Conservation (phyloP, 192 early-diverging fungal genomes). For the Coemansia sp. region DNA sequence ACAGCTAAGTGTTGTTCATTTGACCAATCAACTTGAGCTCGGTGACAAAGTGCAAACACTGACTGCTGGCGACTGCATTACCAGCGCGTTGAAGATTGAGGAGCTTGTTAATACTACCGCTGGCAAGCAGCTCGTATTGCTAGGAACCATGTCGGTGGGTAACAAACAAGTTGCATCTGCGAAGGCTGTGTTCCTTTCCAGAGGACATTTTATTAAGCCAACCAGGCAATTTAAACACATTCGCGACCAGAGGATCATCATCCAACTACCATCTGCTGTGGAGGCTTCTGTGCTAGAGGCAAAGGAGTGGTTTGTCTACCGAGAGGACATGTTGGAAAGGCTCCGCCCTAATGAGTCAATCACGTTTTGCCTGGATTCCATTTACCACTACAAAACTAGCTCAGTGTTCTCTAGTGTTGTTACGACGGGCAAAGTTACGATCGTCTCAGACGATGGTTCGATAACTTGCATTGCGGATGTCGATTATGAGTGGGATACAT, state of each 20-base stretch:
- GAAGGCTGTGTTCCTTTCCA: conserved; percentile 74
- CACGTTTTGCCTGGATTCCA: conserved; percentile 79
- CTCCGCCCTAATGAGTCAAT: conserved; percentile 58
- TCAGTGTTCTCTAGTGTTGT: conserved; percentile 63
- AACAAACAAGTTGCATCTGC: conserved; percentile 62
- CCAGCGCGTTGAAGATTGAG: conserved; percentile 66
- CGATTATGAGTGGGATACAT: conserved; percentile 62
- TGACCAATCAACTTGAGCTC: conserved; percentile 78
- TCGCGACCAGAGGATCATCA: conserved; percentile 62
- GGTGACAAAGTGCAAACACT: conserved; percentile 61
- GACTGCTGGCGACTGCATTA: conserved; percentile 68
- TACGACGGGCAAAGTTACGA: conserved; percentile 64
- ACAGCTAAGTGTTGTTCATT: conserved; percentile 80
- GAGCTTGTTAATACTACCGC: conserved; percentile 74
- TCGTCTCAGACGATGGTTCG: conserved; percentile 57
- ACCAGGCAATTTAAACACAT: conserved; percentile 71
- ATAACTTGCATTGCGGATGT: conserved; percentile 75
- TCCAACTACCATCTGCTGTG: conserved; percentile 62
- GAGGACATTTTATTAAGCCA: conserved; percentile 70
- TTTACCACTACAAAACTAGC: conserved; percentile 59
- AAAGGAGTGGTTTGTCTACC: conserved; percentile 77
- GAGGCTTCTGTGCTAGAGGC: conserved; percentile 76
- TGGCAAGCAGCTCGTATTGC: conserved; percentile 69
- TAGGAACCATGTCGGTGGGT: conserved; percentile 4
- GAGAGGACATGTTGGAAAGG: conserved; percentile 5